Base-by-base conservation (phyloP, 768 basidiomycete genomes). In the Pisolithus albus region DNA sequence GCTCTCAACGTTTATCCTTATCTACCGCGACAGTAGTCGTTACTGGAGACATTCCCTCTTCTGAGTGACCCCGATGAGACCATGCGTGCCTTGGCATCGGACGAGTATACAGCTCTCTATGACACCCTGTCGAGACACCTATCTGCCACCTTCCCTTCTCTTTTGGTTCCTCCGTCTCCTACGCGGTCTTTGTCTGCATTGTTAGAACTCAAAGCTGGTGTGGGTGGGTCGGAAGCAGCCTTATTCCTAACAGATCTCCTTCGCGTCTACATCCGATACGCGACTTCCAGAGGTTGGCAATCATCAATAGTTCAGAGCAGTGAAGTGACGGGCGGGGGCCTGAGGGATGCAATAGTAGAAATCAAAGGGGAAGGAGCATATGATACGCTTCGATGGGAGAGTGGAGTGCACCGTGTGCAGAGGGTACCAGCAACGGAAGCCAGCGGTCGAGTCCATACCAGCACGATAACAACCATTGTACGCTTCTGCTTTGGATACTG, bases 391-490 rank as follows among this genome's bases (percentile, higher is more conserved):
- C 72, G 84, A 36, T 93, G 86, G 83, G 96, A 99, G 67, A 92
- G 88, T 53, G 96, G 96, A 2, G 92, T 99, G 0, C 96, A 98
- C 70, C 77, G 96, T 2, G 92, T 99, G 0, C 95, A 98, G 70
- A 70, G 96, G 39, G 89, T 98, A 1, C 96, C 96, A 1, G 82
- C 82, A 8, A 98, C 93, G 4, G 95, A 97, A 59, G 74, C 85
- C 2, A 83, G 81, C 52, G 95, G 95, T 5, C 74, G 95, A 46
- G 81, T 89, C 26, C 96, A 98, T 62, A 95, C 95, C 0, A 93
- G 91, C 59, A 95, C 95, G 0, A 86, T 91, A 8, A 82, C 91
- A 2, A 78, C 90, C 13, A 79, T 96, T 52, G 94, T 93, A 59
- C 54, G 83, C 78, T 38, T 37, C 49, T 39, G 15, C 2, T 8